Percentiles rank a stretch among this genome's conserved stretches.
These are phyloP conservation scores for Croton laevigatus DNA, from an alignment of 441 rosid species.

Conservation along the genomic window DNA sequence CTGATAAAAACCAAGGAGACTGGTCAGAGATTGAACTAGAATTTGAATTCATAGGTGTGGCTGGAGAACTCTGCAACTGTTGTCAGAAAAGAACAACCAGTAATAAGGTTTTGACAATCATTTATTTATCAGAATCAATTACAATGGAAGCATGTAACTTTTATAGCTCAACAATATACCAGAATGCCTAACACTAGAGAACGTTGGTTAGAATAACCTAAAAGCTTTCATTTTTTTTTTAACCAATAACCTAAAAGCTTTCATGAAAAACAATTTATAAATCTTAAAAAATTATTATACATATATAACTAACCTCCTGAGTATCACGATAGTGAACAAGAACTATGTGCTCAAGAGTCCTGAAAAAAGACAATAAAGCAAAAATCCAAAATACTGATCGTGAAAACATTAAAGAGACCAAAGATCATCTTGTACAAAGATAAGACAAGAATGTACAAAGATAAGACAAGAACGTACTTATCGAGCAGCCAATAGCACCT, in stretches of 20 bases:
- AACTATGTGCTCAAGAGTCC: conserved; percentile 89
- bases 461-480: conserved; percentile 61
- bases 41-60: conserved; percentile 79
- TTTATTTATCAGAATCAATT: neutral
- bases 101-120: conserved; percentile 14
- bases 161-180: neutral
- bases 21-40: conserved; percentile 80
- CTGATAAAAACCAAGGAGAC: conserved; percentile 45
- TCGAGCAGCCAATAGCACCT: conserved; percentile 99
- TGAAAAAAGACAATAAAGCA: conserved; percentile 32
- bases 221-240: neutral
- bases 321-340: conserved; percentile 99
- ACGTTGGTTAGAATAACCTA: neutral
- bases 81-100: conserved; percentile 21
- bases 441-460: neutral
- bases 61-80: conserved; percentile 71
- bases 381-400: conserved; percentile 10
- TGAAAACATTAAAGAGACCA: neutral
- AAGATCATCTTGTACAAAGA: neutral
- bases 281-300: too few species aligned
- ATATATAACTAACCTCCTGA: conserved; percentile 65
- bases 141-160: neutral
- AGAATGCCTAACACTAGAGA: conserved; percentile 1
- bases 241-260: neutral
- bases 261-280: neutral